Evolutionary conservation across 1,139 yeast genomes (phyloP).

Genomic region (Debaryomycetaceae sp.): DNA sequence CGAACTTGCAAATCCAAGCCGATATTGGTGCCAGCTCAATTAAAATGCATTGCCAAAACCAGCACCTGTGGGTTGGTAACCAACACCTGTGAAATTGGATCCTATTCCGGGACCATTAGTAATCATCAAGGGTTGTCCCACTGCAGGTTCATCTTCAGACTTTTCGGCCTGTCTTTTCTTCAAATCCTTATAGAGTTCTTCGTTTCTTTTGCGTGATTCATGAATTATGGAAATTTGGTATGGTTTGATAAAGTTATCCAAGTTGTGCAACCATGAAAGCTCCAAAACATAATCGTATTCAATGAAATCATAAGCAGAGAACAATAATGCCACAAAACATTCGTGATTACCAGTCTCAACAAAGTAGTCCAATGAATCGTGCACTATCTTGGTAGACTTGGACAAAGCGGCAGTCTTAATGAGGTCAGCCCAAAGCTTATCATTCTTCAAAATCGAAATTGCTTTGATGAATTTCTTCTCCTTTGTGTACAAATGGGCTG

Average conservation of each 20-base stretch:
- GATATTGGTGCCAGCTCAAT: slow-evolving; percentile 2
- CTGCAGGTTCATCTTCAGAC: slow-evolving; percentile 40
- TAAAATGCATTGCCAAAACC: slow-evolving; percentile 61
- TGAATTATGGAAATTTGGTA: slow-evolving; percentile 79
- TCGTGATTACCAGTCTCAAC: slow-evolving; percentile 97
- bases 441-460: slow-evolving; percentile 82
- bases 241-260: slow-evolving; percentile 81
- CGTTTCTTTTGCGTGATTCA: slow-evolving; percentile 69
- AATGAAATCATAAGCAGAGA: slow-evolving; percentile 78
- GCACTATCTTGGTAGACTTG: slow-evolving; percentile 74
- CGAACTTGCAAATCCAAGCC: background rate
- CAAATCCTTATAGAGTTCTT: slow-evolving; percentile 66
- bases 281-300: slow-evolving; percentile 84
- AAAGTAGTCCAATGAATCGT: slow-evolving; percentile 84
- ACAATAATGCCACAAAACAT: slow-evolving; percentile 88
- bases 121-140: slow-evolving; percentile 60
- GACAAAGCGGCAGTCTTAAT: slow-evolving; percentile 90
- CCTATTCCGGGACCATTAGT: slow-evolving; percentile 53
- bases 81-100: slow-evolving; percentile 33
- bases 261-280: slow-evolving; percentile 83
- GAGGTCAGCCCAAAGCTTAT: slow-evolving; percentile 93
- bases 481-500: slow-evolving; percentile 90
- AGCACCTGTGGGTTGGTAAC: slow-evolving; percentile 64
- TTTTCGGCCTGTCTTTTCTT: slow-evolving; percentile 61
- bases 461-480: slow-evolving; percentile 93